Base-by-base conservation (phyloP, 441 rosid species). In the Arabidopsis hybrid region DNA sequence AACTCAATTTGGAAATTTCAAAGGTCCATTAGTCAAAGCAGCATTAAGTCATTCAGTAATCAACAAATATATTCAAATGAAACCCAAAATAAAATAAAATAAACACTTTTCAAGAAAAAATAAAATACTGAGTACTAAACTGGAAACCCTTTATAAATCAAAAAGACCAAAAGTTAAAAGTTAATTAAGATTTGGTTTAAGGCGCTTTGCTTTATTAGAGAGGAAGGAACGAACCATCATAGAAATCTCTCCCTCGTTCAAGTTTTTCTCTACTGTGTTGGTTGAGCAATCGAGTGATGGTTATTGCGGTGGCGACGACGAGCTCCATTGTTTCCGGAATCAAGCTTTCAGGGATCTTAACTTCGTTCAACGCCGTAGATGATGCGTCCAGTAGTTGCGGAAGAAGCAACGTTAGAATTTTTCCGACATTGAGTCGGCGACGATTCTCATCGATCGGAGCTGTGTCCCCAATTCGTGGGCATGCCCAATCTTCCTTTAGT, bases 251-350 rank as follows among this genome's bases (percentile, higher is more conserved):
- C 38, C 8, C 32, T 63, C 56, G 18, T 39, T 64, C 29, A 39
- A 39, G 26, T 21, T 13, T 29, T 55, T 57, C 46, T 65, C 4
- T 17, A 38, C 5, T 34, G 26, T 65, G 34, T 6, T 21, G 10
- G 47, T 29, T 56, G 18, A 29, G 4, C 42, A 42, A 34, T 11
- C 45, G 6, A 59, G 4, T 7, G 7, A 61, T 14, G 32, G 17
- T 17, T 47, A 38, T 38, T 8, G 38, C 67, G 5, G 17, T 42
- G 66, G 39, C 38, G 29, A 8, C 46, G 35, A 8, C 71, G 56
- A 67, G 52, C 61, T 73, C 78, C 75, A 61, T 68, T 21, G 78
- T 78, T 67, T 45, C 74, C 60, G 77, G 77, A 8, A 43, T 71
- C 52, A 71, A 59, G 18, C 42, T 51, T 26, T 38, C 75, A n/a